Percentiles rank a stretch among this genome's conserved stretches.
These are phyloP conservation scores for Aureobasidium musti DNA, from an alignment of 2,329 filamentous ascomycete genomes.

Conservation along the genomic window DNA sequence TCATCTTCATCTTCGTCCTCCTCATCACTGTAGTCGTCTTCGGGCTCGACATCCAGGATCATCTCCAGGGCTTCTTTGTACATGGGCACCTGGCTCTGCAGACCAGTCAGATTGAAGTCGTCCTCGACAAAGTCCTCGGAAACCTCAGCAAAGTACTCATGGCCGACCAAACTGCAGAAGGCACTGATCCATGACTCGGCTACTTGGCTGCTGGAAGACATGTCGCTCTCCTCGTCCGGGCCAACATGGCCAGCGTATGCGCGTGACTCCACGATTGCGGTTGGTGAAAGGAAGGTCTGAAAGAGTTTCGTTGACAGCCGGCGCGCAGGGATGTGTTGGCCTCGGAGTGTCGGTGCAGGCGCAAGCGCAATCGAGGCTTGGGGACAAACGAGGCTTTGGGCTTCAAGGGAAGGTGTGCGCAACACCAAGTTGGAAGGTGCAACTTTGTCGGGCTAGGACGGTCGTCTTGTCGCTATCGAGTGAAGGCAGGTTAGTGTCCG, in stretches of 20 bases:
- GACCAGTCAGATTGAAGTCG: constrained; percentile 96
- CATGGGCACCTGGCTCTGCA: constrained; percentile 95
- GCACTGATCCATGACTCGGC: constrained; percentile 96
- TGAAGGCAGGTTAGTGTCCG: background rate
- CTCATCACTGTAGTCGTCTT: constrained; percentile 74
- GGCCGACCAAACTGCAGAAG: constrained; percentile 91
- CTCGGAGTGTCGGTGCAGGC: background rate
- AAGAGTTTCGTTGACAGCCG: background rate
- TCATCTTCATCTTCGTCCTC: constrained; percentile 61
- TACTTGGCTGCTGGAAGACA: constrained; percentile 60
- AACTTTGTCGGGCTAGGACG: background rate
- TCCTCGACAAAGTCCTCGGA: constrained; percentile 99
- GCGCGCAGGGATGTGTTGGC: background rate
- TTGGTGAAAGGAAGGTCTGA: background rate
- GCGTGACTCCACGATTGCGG: constrained; percentile 24
- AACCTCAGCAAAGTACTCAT: constrained; percentile 99
- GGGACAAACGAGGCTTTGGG: background rate
- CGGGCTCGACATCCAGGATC: constrained; percentile 97
- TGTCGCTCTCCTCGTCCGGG: constrained; percentile 38
- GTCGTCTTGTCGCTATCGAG: background rate
- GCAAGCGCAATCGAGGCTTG: background rate
- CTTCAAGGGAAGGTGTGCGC: constrained; percentile 3
- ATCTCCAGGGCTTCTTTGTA: constrained; percentile 99
- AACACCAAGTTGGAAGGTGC: background rate
- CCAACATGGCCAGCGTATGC: constrained; percentile 23